A percentile compares a stretch with the other conserved stretches of the same genome.
phyloP scores from a whole-genome alignment of 176 grass and related monocot genomes.

The Oryza glumipatula region DNA sequence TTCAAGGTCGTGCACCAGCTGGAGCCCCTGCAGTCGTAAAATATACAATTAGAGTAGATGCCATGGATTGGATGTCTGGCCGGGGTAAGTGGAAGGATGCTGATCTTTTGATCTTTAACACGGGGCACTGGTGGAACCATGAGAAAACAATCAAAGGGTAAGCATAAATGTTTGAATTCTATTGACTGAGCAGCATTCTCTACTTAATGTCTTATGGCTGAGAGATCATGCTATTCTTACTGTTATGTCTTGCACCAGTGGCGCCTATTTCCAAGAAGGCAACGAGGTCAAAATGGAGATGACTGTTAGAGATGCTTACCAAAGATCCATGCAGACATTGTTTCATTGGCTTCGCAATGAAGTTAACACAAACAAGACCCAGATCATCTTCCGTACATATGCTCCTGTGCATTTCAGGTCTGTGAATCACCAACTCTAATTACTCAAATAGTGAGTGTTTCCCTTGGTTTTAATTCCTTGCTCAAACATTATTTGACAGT shows the following conservation, averaged over 20 bases:
- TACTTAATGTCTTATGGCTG: not conserved
- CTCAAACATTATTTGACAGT: constrained; percentile 28
- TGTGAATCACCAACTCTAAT: not conserved
- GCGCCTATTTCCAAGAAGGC: constrained; percentile 86
- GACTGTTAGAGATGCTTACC: constrained; percentile 68
- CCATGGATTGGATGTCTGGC: constrained; percentile 74
- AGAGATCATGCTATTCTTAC: constrained; percentile 1
- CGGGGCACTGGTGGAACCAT: constrained; percentile 96
- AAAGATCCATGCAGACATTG: constrained; percentile 69
- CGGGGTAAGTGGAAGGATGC: constrained; percentile 65
- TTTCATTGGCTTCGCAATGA: constrained; percentile 75
- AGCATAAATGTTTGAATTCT: constrained; percentile 20
- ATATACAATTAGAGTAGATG: constrained; percentile 62
- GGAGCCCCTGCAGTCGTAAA: constrained; percentile 52
- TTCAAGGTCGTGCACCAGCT: constrained; percentile 62
- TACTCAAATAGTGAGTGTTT: not conserved
- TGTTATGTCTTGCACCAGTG: constrained; percentile 53
- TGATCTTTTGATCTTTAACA: constrained; percentile 87
- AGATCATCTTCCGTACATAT: constrained; percentile 88
- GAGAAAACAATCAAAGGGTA: constrained; percentile 85
- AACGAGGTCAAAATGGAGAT: constrained; percentile 82
- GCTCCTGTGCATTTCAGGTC: constrained; percentile 99
- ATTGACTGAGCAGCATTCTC: constrained; percentile 15
- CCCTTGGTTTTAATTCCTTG: constrained; percentile 16
- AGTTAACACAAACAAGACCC: constrained; percentile 81